phyloP scores from a whole-genome alignment of 306 rosid genomes.

The Cucumis melo region DNA sequence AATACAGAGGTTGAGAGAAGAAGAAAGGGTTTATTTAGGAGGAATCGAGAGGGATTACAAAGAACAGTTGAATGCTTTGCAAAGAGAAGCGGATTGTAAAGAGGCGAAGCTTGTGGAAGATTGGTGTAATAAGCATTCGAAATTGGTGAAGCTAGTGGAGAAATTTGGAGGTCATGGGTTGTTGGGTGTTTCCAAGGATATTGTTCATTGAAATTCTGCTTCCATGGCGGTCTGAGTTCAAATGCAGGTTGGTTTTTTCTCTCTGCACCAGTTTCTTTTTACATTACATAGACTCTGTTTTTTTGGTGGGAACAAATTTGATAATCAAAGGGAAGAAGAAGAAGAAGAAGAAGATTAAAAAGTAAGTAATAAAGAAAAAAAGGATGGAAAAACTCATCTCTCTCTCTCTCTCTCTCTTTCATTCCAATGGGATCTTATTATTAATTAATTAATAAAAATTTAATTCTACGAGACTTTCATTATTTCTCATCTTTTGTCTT shows the following conservation, averaged over 20 bases:
- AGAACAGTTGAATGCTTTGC: slow-evolving; percentile 11
- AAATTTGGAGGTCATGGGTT: slow-evolving; percentile 2
- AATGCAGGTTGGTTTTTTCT: background rate
- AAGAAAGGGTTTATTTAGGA: slow-evolving; percentile 15
- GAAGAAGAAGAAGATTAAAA: background rate
- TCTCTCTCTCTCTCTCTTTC: background rate
- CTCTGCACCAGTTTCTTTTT: background rate
- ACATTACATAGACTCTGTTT: background rate
- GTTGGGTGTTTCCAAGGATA: background rate
- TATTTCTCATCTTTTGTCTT: background rate
- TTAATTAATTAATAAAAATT: background rate
- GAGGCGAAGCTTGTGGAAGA: slow-evolving; percentile 28
- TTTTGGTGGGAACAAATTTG: background rate
- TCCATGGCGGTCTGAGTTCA: background rate
- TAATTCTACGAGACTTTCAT: background rate
- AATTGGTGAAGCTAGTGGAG: slow-evolving; percentile 16
- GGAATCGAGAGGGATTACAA: slow-evolving; percentile 24
- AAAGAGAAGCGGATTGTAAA: slow-evolving; percentile 21
- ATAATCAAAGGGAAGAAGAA: too few species aligned
- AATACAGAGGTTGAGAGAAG: slow-evolving; percentile 23
- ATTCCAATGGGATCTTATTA: background rate
- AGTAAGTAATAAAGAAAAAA: background rate
- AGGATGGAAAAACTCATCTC: background rate
- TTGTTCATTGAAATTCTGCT: background rate
- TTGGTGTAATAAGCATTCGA: slow-evolving; percentile 18